Percentiles rank a stretch among this genome's conserved stretches.
Evolutionary conservation across 306 rosid genomes (phyloP).

Genomic region (Gynostemma pentaphyllum): DNA sequence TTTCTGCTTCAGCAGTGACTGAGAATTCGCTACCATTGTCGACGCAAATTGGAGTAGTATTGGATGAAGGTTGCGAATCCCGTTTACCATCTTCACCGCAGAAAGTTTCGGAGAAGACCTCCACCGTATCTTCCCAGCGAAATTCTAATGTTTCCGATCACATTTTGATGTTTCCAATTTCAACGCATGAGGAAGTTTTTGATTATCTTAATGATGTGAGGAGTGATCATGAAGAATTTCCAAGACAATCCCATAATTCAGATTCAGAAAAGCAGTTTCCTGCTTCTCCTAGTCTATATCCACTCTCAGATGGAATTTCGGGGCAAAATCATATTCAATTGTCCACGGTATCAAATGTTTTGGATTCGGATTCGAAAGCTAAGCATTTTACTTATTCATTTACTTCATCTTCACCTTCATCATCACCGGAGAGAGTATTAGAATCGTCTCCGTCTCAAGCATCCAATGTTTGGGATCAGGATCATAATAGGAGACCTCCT

Average conservation of each 20-base stretch:
- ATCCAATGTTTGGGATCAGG: slow-evolving; percentile 8
- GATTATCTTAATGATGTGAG: background rate
- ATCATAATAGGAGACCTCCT: slow-evolving; percentile 1
- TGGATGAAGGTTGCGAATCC: slow-evolving; percentile 3
- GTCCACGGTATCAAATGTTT: slow-evolving; percentile 10
- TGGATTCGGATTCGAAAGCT: slow-evolving; percentile 2
- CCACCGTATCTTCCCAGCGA: slow-evolving; percentile 13
- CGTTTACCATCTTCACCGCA: slow-evolving; percentile 4
- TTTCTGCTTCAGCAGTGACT: background rate
- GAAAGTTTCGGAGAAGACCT: slow-evolving; percentile 17
- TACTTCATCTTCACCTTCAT: slow-evolving; percentile 10
- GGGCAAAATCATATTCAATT: background rate
- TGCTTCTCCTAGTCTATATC: slow-evolving; percentile 21
- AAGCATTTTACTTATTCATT: background rate
- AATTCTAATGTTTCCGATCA: slow-evolving; percentile 7
- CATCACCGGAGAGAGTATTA: slow-evolving; percentile 7
- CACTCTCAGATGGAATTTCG: slow-evolving; percentile 18
- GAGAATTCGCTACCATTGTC: slow-evolving; percentile 1
- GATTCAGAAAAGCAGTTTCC: slow-evolving; percentile 16
- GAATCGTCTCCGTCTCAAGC: slow-evolving; percentile 5
- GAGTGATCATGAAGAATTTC: slow-evolving; percentile 10
- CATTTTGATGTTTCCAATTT: slow-evolving; percentile 18
- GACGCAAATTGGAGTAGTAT: background rate
- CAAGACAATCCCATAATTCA: background rate
- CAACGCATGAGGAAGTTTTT: slow-evolving; percentile 9